These are phyloP conservation scores for Neofusicoccum ribis DNA, from an alignment of 2,329 filamentous ascomycete genomes.

Conservation along the genomic window DNA sequence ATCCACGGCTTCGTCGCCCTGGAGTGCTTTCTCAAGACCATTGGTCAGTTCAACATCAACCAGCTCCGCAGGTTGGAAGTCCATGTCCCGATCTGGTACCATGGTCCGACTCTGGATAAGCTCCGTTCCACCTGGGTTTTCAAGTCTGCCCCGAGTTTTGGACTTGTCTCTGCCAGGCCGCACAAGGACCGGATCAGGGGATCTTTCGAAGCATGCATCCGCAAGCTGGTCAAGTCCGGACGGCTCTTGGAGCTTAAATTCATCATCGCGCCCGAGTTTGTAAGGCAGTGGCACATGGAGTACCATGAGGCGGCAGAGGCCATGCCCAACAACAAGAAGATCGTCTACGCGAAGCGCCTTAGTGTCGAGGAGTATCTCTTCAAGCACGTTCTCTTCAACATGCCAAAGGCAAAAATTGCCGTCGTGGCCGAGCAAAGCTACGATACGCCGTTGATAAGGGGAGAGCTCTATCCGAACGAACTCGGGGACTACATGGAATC, in stretches of 20 bases:
- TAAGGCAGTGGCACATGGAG: background rate
- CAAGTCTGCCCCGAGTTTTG: background rate
- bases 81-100: background rate
- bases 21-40: background rate
- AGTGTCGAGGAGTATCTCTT: background rate
- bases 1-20: background rate
- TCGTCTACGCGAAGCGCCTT: background rate
- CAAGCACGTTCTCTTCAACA: background rate
- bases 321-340: background rate
- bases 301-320: background rate
- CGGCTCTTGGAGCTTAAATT: background rate
- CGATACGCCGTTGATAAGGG: background rate
- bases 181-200: background rate
- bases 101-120: background rate
- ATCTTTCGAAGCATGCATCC: background rate
- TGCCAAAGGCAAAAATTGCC: background rate
- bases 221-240: background rate
- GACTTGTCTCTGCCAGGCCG: background rate
- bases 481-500: background rate
- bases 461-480: background rate
- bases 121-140: background rate
- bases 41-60: background rate
- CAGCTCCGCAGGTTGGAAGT: background rate
- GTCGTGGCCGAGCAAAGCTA: background rate
- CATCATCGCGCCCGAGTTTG: background rate